A percentile compares a stretch with the other conserved stretches of the same genome.
phyloP scores from a whole-genome alignment of 768 basidiomycete species.

The Rhizopogon sp. region DNA sequence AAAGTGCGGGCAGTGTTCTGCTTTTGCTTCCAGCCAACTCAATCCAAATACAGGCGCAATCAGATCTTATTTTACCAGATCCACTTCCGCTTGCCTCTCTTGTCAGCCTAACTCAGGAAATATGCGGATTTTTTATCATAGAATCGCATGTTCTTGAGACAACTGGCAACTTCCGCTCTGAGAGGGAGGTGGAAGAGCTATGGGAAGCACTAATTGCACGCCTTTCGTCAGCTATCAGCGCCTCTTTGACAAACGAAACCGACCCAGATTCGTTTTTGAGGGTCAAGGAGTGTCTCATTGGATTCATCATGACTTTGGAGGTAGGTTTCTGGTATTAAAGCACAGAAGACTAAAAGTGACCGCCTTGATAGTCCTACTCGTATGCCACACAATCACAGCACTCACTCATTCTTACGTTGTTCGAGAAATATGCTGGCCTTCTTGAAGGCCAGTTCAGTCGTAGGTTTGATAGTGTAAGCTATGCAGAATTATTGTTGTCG shows the following conservation, averaged over 20 bases:
- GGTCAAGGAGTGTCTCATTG: slow-evolving; percentile 78
- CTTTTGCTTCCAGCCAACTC: slow-evolving; percentile 5
- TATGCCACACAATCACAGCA: slow-evolving; percentile 84
- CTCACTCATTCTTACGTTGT: slow-evolving; percentile 78
- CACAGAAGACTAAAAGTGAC: not conserved
- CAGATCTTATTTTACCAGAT: slow-evolving; percentile 84
- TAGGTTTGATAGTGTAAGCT: slow-evolving; percentile 73
- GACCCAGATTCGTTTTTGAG: slow-evolving; percentile 79
- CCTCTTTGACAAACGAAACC: slow-evolving; percentile 64
- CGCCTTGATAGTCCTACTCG: slow-evolving; percentile 61
- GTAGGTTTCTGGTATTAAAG: slow-evolving; percentile 34
- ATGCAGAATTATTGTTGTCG: not conserved
- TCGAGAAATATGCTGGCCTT: slow-evolving; percentile 83
- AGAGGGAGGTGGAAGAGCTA: slow-evolving; percentile 88
- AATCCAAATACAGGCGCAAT: slow-evolving; percentile 72
- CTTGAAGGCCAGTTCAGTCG: slow-evolving; percentile 77
- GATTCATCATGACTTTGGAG: slow-evolving; percentile 90
- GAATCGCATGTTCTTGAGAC: slow-evolving; percentile 90
- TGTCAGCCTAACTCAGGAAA: slow-evolving; percentile 80
- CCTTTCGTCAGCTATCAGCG: slow-evolving; percentile 67
- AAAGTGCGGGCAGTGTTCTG: slow-evolving; percentile 45
- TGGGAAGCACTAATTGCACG: slow-evolving; percentile 85
- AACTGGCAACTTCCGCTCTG: slow-evolving; percentile 84
- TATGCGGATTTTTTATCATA: slow-evolving; percentile 96
- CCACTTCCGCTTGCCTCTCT: slow-evolving; percentile 65